Evolutionary conservation across 495 filamentous ascomycete species (phyloP).

Genomic region (Penicillium mononematosum): DNA sequence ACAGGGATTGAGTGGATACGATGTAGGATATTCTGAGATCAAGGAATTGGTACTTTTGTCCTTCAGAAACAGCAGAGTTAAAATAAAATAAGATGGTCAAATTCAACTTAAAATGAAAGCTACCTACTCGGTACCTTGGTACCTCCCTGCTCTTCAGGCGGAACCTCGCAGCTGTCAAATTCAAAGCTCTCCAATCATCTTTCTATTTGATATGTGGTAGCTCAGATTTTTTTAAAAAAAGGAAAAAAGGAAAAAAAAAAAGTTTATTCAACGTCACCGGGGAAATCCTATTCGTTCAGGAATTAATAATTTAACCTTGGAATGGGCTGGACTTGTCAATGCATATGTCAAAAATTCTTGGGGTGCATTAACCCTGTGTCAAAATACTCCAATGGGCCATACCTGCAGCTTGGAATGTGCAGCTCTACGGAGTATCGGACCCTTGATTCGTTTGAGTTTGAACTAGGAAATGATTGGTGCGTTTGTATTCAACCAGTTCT

Average conservation of each 20-base stretch:
- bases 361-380: conserved; percentile 10
- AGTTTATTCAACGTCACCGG: conserved; percentile 6
- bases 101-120: no score
- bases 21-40: no score
- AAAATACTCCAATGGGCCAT: conserved; percentile 2
- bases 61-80: no score
- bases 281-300: not conserved
- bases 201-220: conserved; percentile 11
- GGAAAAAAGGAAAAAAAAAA: no score
- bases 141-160: not conserved
- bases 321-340: conserved; percentile 17
- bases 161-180: conserved; percentile 10
- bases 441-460: not conserved
- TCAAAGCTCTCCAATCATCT: conserved; percentile 1
- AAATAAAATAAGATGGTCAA: no score
- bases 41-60: no score
- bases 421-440: not conserved
- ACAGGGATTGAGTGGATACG: conserved; percentile 6
- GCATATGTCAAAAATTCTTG: conserved; percentile 10
- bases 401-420: conserved; percentile 17
- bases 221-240: no score
- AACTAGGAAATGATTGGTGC: no score
- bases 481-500: no score
- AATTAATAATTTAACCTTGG: not conserved
- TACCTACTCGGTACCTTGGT: not conserved